phyloP scores from a whole-genome alignment of 768 basidiomycete species.

The Clitopilus passeckerianus region DNA sequence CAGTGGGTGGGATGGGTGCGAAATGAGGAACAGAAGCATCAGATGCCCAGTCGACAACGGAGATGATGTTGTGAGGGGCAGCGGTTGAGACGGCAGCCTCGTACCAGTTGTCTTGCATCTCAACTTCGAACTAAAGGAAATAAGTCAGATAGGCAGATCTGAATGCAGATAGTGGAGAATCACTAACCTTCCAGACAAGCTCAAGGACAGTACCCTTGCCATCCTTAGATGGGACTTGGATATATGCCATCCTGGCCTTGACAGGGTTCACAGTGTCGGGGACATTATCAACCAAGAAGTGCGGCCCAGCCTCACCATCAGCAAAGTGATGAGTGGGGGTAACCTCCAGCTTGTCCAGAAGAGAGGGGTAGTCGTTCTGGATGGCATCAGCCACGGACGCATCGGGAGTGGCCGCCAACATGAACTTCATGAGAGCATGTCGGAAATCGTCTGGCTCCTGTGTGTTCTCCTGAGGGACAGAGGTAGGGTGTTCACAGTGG shows the following conservation, averaged over 20 bases:
- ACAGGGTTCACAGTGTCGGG: slow-evolving; percentile 80
- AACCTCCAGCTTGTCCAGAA: slow-evolving; percentile 45
- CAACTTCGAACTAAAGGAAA: slow-evolving; percentile 67
- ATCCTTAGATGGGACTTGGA: slow-evolving; percentile 69
- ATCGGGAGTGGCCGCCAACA: slow-evolving; percentile 66
- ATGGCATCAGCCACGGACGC: slow-evolving; percentile 44
- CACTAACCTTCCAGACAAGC: slow-evolving; percentile 75
- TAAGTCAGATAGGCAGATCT: too few relatives aligned
- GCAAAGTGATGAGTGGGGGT: slow-evolving; percentile 41
- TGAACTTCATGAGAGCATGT: slow-evolving; percentile 71
- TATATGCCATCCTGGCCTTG: slow-evolving; percentile 73
- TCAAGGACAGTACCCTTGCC: slow-evolving; percentile 55
- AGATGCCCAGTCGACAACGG: slow-evolving; percentile 93
- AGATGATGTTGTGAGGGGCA: slow-evolving; percentile 75
- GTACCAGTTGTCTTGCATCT: slow-evolving; percentile 96
- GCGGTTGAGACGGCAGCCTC: slow-evolving; percentile 77
- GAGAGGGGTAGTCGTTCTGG: slow-evolving; percentile 39
- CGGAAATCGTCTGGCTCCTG: slow-evolving; percentile 49
- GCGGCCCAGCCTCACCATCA: slow-evolving; percentile 30
- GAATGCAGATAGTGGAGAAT: not conserved
- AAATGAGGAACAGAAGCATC: slow-evolving; percentile 48
- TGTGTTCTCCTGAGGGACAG: slow-evolving; percentile 22
- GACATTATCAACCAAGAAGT: slow-evolving; percentile 50
- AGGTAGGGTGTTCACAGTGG: not conserved
- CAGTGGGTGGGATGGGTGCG: slow-evolving; percentile 28